These are phyloP conservation scores for Aegilops speltoides DNA, from an alignment of 176 grass and related monocot species.

Conservation along the genomic window DNA sequence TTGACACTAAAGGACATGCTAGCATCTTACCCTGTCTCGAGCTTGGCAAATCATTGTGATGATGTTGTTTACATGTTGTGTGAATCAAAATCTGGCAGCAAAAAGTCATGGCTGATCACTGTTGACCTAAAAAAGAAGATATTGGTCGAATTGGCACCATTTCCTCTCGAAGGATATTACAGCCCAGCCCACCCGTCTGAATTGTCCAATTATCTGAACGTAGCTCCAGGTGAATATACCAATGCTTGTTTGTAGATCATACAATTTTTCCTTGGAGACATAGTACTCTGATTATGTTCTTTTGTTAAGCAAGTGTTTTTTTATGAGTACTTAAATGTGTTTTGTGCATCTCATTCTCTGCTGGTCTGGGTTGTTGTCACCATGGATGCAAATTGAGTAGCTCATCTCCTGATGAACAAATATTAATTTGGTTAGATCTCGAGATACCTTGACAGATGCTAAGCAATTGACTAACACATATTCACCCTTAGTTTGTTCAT, in stretches of 20 bases:
- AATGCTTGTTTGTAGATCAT: background rate
- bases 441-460: background rate
- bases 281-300: background rate
- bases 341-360: background rate
- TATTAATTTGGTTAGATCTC: background rate
- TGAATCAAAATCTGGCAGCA: background rate
- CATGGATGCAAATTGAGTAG: background rate
- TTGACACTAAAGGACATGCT: background rate
- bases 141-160: background rate
- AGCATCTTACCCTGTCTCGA: conserved; percentile 4
- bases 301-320: background rate
- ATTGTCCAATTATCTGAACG: conserved; percentile 3
- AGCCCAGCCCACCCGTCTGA: background rate
- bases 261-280: background rate
- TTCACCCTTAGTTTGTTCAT: background rate
- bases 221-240: background rate
- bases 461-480: background rate
- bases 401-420: background rate
- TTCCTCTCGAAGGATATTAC: background rate
- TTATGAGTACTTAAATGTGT: background rate
- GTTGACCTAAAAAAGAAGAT: conserved; percentile 13
- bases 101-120: background rate
- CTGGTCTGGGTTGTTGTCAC: background rate
- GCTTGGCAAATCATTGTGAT: background rate
- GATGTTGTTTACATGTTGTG: conserved; percentile 7